phyloP scores from a whole-genome alignment of 139 green algal species.

The Micractinium conductrix region DNA sequence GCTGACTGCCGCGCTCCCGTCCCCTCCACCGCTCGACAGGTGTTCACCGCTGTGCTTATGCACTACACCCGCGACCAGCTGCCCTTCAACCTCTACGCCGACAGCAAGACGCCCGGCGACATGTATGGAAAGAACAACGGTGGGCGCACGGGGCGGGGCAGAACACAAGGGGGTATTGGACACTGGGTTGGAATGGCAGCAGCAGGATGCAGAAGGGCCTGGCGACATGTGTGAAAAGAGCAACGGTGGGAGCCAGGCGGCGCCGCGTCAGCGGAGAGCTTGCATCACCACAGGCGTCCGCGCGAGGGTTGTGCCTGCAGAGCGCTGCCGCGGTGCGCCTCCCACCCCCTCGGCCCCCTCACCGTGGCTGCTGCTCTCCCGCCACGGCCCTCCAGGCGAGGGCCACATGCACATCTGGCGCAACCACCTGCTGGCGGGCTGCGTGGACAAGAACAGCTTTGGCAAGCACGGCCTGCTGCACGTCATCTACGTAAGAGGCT shows the following conservation, averaged over 20 bases:
- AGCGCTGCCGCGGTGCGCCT: too few relatives aligned
- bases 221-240: slow-evolving; percentile 83
- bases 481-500: slow-evolving; percentile 84
- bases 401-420: slow-evolving; percentile 69
- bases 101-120: slow-evolving; percentile 77
- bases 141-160: too few relatives aligned
- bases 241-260: slow-evolving; percentile 51
- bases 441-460: slow-evolving; percentile 96
- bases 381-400: slow-evolving; percentile 56
- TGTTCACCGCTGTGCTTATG: slow-evolving; percentile 81
- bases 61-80: slow-evolving; percentile 78
- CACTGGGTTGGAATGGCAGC: too few relatives aligned
- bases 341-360: too few relatives aligned
- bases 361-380: too few relatives aligned
- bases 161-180: too few relatives aligned
- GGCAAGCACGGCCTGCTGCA: slow-evolving; percentile 96
- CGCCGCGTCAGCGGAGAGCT: too few relatives aligned
- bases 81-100: slow-evolving; percentile 76
- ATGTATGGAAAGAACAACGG: slow-evolving; percentile 81
- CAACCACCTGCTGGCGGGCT: slow-evolving; percentile 84
- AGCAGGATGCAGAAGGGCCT: too few relatives aligned
- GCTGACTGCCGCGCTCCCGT: too few relatives aligned
- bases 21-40: slow-evolving; percentile 57
- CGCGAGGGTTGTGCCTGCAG: too few relatives aligned
- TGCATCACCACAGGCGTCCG: too few relatives aligned